These are phyloP conservation scores for Myxozyma geophila DNA, from an alignment of 805 yeast genomes.

Conservation along the genomic window DNA sequence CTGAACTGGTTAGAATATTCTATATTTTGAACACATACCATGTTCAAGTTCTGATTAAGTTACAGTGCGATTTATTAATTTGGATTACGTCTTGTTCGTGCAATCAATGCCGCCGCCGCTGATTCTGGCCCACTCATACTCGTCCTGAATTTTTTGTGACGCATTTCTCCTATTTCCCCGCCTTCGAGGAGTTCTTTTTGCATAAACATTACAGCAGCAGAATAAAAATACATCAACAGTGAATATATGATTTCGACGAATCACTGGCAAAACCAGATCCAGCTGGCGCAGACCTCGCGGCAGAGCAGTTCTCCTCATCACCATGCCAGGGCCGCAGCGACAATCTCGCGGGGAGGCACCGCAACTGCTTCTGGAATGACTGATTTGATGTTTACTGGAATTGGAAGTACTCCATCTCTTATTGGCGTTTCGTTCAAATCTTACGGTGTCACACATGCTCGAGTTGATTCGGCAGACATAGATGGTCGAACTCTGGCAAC, in stretches of 20 bases:
- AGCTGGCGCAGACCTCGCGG: slow-evolving; percentile 72
- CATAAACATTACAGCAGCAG: background rate
- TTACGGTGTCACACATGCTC: slow-evolving; percentile 32
- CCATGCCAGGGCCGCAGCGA: slow-evolving; percentile 83
- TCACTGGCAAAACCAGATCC: slow-evolving; percentile 78
- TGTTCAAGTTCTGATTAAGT: too few relatives aligned
- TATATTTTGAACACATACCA: too few relatives aligned
- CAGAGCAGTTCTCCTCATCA: slow-evolving; percentile 71
- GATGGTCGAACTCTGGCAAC: slow-evolving; percentile 37
- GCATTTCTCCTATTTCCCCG: background rate
- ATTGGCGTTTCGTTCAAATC: slow-evolving; percentile 34
- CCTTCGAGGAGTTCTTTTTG: background rate
- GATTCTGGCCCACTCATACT: background rate
- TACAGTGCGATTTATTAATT: background rate
- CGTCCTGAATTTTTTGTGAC: slow-evolving; percentile 13
- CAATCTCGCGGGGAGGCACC: slow-evolving; percentile 55
- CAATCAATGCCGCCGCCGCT: slow-evolving; percentile 17
- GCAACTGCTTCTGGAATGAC: slow-evolving; percentile 35
- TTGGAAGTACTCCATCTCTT: slow-evolving; percentile 5
- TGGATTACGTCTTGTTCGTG: background rate
- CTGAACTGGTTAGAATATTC: too few relatives aligned
- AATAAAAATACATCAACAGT: background rate
- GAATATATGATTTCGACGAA: slow-evolving; percentile 6
- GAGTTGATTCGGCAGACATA: slow-evolving; percentile 44
- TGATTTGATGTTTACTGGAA: slow-evolving; percentile 10